Percentiles rank a stretch among this genome's conserved stretches.
Evolutionary conservation across 768 basidiomycete species (phyloP).

Genomic region (Mycena chlorophos): DNA sequence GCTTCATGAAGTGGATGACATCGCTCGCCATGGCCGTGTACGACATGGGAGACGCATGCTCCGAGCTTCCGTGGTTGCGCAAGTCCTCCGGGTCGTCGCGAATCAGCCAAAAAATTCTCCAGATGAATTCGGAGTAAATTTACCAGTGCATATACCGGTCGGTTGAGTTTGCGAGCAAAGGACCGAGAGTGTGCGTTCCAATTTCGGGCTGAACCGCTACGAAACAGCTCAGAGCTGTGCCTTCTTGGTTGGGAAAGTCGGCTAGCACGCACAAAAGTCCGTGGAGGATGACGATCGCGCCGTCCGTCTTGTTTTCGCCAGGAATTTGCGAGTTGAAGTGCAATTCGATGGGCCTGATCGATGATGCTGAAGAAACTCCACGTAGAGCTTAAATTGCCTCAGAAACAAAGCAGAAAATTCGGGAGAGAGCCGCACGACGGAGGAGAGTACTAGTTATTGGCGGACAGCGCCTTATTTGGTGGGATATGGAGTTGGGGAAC

Average conservation of each 20-base stretch:
- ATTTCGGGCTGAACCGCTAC: slow-evolving; percentile 85
- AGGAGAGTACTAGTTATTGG: too few relatives aligned
- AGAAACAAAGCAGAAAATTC: not conserved
- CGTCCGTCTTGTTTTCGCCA: slow-evolving; percentile 32
- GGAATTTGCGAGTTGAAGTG: slow-evolving; percentile 20
- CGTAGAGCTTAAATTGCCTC: not conserved
- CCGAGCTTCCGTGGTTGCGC: slow-evolving; percentile 87
- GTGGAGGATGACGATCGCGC: slow-evolving; percentile 59
- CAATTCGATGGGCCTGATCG: slow-evolving; percentile 11
- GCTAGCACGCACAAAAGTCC: slow-evolving; percentile 52
- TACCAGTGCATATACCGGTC: slow-evolving; percentile 76
- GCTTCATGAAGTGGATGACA: slow-evolving; percentile 63
- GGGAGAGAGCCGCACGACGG: too few relatives aligned
- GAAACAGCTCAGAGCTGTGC: not conserved
- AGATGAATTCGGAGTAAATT: slow-evolving; percentile 17
- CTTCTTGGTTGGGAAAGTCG: too few relatives aligned
- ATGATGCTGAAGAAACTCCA: not conserved
- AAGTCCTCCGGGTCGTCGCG: slow-evolving; percentile 70
- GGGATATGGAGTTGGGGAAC: too few relatives aligned
- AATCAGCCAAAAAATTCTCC: too few relatives aligned
- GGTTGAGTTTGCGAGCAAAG: slow-evolving; percentile 60
- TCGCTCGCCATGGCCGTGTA: slow-evolving; percentile 82
- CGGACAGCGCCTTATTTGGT: too few relatives aligned
- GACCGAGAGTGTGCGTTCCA: slow-evolving; percentile 82
- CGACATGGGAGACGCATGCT: slow-evolving; percentile 70